phyloP scores from a whole-genome alignment of 139 green algal genomes.

The Ulvella scutata region DNA sequence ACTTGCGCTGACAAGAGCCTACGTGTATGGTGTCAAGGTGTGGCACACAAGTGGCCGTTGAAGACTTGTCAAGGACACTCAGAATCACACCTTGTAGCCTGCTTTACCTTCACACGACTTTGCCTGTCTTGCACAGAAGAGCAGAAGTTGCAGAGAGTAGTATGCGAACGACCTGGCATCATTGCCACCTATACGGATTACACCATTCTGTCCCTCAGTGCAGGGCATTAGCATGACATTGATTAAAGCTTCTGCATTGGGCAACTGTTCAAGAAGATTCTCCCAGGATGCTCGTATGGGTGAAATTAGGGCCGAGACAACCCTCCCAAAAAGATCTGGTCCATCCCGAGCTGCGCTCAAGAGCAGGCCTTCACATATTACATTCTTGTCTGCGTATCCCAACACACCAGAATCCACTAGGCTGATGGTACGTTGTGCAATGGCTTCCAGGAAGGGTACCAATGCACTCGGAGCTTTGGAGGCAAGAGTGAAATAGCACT shows the following conservation, averaged over 20 bases:
- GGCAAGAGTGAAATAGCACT: not conserved
- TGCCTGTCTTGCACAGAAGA: not conserved
- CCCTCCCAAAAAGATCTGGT: not conserved
- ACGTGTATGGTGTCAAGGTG: no score
- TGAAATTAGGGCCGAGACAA: not conserved
- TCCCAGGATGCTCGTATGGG: not conserved
- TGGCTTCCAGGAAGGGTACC: not conserved
- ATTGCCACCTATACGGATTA: not conserved
- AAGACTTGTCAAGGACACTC: not conserved
- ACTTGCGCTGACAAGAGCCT: no score
- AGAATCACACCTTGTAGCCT: not conserved
- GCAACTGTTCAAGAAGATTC: not conserved
- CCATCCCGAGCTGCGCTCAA: not conserved
- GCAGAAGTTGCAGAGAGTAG: slow-evolving; percentile 1
- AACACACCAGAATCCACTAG: not conserved
- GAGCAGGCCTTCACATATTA: not conserved
- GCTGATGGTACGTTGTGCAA: not conserved
- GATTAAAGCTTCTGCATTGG: not conserved
- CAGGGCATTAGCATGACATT: not conserved
- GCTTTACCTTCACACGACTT: not conserved
- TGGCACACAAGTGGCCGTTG: no score
- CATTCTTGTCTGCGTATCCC: not conserved
- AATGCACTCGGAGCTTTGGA: not conserved
- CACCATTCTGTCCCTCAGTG: not conserved
- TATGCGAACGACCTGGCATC: not conserved